Evolutionary conservation across 2,329 filamentous ascomycete species (phyloP), one percentile per base, ranked within the genome.

Genomic region (Chlorencoelia australis): DNA sequence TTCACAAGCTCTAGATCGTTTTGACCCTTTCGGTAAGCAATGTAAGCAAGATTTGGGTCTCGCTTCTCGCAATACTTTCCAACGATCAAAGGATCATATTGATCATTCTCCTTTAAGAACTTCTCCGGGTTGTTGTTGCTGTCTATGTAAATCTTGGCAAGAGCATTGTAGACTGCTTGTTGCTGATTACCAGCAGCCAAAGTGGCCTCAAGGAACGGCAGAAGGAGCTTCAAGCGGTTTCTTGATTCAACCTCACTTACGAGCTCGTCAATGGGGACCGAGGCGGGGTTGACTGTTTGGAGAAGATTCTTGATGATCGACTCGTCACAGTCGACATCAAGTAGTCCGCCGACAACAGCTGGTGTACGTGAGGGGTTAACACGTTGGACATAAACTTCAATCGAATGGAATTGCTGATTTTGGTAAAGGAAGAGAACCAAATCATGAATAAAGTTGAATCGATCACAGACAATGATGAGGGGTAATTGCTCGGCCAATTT

Each of bases 41-140:
- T 94, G 63, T 83, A 94, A 86, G 44, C 89, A 27, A 98, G 69
- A 59, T 94, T 94, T 45, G 91, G 91, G 54, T 98, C 91, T 21
- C 91, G 82, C 74, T 96, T 96, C 69, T 95, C 89, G 59, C 89
- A 98, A 69, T 98, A 98, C 65, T 94, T 95, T 59, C 91, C 91
- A 37, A 98, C 85, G 16, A 71, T 75, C 26, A 96, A 68, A 3
- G 91, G 86, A 56, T 98, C 91, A 50, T 98, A 98, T 59, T 91
- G 77, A 54, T 95, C 86, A 57, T 98, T 98, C 65, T 95, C 86
- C 67, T 91, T 94, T 35, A 98, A 68, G 68, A 98, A 98, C 57
- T 85, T 84, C 70, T 98, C 91, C 0, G 91, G 91, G 59, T 95
- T 87, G 66, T 95, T 94, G 71, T 98, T 98, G 49, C 79, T 87